Evolutionary conservation across 2,329 filamentous ascomycete species (phyloP).

Genomic region (Epichloe hybrida): DNA sequence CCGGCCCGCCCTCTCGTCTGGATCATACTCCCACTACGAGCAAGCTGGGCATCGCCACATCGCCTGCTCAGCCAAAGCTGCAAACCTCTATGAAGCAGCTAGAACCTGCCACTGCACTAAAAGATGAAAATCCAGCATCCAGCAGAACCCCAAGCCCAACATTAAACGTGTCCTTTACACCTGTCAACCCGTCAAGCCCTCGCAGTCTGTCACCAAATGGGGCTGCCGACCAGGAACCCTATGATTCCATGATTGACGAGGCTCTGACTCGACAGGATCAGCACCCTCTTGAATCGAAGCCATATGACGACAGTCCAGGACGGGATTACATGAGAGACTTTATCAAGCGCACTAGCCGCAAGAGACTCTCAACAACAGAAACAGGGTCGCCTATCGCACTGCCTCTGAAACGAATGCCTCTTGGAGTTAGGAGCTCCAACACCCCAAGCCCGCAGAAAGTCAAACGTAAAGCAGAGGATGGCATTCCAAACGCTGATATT

Average conservation of each 20-base stretch:
- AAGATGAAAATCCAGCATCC: not conserved
- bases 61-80: not conserved
- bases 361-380: conserved; percentile 16
- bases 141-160: not conserved
- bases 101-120: not conserved
- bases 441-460: conserved; percentile 18
- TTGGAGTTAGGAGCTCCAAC: conserved; percentile 23
- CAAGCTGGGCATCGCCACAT: not conserved
- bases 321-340: conserved; percentile 23
- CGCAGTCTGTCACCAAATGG: not conserved
- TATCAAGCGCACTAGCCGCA: conserved; percentile 20
- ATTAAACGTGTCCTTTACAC: not conserved
- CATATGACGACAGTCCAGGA: conserved; percentile 19
- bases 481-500: conserved; percentile 8
- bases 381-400: conserved; percentile 18
- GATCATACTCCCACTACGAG: not conserved
- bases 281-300: not conserved
- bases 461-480: conserved; percentile 19
- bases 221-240: not conserved
- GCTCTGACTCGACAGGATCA: not conserved
- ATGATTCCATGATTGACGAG: not conserved
- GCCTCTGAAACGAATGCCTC: conserved; percentile 15
- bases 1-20: not conserved
- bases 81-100: not conserved
- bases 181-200: not conserved